Conservation (phyloP, 2,329 filamentous ascomycete species). For the Spiromastix sp. region DNA sequence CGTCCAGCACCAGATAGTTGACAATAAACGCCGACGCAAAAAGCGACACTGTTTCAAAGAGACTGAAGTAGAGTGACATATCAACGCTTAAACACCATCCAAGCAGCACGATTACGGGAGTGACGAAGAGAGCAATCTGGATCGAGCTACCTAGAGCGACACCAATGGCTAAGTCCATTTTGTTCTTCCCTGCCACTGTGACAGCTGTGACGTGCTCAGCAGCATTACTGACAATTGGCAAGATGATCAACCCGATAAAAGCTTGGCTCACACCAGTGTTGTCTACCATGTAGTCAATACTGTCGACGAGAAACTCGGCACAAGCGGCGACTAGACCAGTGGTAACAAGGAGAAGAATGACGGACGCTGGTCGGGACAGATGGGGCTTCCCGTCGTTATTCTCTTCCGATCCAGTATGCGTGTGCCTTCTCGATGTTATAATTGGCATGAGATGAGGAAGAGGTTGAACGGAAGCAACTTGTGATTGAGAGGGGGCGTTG, state of each 20-base stretch:
- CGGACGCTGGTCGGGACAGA: conserved; percentile 35
- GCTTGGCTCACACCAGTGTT: conserved; percentile 49
- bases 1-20: conserved; percentile 78
- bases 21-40: conserved; percentile 79
- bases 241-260: conserved; percentile 61
- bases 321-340: conserved; percentile 58
- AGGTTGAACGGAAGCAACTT: conserved; percentile 14
- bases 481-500: conserved; percentile 12
- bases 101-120: conserved; percentile 58
- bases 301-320: conserved; percentile 60
- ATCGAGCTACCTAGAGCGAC: conserved; percentile 62
- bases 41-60: conserved; percentile 80
- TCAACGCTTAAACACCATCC: conserved; percentile 59
- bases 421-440: too few species aligned
- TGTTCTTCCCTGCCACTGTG: conserved; percentile 61
- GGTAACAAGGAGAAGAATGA: conserved; percentile 53
- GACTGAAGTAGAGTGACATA: conserved; percentile 76
- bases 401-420: conserved; percentile 36
- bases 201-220: conserved; percentile 64
- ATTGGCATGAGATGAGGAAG: conserved; percentile 15
- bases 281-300: conserved; percentile 54
- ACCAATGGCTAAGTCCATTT: conserved; percentile 65
- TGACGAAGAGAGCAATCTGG: conserved; percentile 61
- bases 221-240: conserved; percentile 64
- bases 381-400: conserved; percentile 18